These are phyloP conservation scores for Colletotrichum lupini DNA, from an alignment of 2,329 filamentous ascomycete species.

Conservation along the genomic window DNA sequence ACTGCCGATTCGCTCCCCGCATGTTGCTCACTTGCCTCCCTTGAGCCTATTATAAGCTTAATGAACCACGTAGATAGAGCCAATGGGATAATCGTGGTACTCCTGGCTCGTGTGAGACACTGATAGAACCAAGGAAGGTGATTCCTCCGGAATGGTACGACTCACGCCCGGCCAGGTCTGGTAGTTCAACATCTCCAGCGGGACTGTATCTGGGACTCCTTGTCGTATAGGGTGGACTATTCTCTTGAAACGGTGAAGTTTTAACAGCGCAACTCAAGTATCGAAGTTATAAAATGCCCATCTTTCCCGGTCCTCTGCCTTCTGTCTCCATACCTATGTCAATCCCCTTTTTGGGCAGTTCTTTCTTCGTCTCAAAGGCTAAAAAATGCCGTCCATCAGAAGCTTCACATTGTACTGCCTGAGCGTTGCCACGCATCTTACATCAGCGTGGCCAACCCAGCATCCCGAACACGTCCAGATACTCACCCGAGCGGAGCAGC, in stretches of 20 bases:
- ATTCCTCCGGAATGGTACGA: not conserved
- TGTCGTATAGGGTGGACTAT: not conserved
- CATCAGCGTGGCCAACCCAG: slow-evolving; percentile 24
- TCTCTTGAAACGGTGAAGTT: too few relatives aligned
- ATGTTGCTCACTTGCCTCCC: not conserved
- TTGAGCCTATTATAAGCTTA: slow-evolving; percentile 22
- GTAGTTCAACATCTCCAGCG: not conserved
- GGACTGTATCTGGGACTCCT: not conserved
- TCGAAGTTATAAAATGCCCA: not conserved
- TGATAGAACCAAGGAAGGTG: not conserved
- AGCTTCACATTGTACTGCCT: not conserved
- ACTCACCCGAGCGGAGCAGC: slow-evolving; percentile 24
- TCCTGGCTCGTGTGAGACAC: not conserved
- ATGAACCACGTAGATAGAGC: not conserved
- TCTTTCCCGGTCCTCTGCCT: not conserved
- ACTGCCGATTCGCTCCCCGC: slow-evolving; percentile 15
- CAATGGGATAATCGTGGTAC: not conserved
- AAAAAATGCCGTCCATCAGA: slow-evolving; percentile 25
- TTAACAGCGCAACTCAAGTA: not conserved
- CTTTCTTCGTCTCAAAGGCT: too few relatives aligned
- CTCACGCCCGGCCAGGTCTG: not conserved
- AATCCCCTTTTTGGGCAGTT: not conserved
- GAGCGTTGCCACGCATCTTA: not conserved
- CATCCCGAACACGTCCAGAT: slow-evolving; percentile 25
- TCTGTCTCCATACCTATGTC: not conserved